phyloP scores from a whole-genome alignment of 2,329 filamentous ascomycete species.

The Microthyrium microscopicum region DNA sequence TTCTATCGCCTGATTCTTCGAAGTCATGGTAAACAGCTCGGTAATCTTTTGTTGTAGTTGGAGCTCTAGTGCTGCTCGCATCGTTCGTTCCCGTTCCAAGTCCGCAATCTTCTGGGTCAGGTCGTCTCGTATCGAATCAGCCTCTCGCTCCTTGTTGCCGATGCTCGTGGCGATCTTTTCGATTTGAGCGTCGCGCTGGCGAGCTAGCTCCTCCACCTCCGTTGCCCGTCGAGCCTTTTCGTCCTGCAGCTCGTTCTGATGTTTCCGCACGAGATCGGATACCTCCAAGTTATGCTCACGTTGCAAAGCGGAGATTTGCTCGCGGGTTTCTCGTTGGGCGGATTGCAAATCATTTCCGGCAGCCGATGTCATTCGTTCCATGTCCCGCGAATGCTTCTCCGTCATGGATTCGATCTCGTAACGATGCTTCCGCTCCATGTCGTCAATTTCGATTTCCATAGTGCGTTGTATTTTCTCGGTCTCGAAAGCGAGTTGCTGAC shows the following conservation, averaged over 20 bases:
- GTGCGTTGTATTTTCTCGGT: constrained; percentile 36
- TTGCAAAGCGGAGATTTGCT: constrained; percentile 40
- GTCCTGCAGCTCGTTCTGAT: constrained; percentile 50
- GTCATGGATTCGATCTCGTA: constrained; percentile 39
- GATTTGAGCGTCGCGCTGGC: constrained; percentile 31
- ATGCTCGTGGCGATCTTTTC: constrained; percentile 32
- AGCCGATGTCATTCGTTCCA: constrained; percentile 37
- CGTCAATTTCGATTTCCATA: constrained; percentile 35
- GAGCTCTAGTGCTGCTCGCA: constrained; percentile 40
- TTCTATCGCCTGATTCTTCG: constrained; percentile 55
- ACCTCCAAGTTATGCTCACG: constrained; percentile 52
- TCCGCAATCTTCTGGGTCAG: constrained; percentile 30
- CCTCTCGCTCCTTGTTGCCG: constrained; percentile 38
- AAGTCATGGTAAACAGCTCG: constrained; percentile 44
- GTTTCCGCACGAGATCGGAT: constrained; percentile 43
- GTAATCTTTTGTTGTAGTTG: constrained; percentile 28
- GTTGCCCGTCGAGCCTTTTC: constrained; percentile 37
- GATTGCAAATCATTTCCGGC: constrained; percentile 28
- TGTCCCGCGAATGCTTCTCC: constrained; percentile 37
- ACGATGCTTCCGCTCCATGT: constrained; percentile 34
- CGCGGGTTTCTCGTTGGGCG: constrained; percentile 25
- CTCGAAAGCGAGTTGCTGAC: constrained; percentile 14
- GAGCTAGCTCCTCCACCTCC: constrained; percentile 50
- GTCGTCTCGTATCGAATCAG: constrained; percentile 30
- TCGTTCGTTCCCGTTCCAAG: constrained; percentile 40